Base-by-base conservation (phyloP, 192 early-diverging fungal species). In the Entomortierella parvispora region DNA sequence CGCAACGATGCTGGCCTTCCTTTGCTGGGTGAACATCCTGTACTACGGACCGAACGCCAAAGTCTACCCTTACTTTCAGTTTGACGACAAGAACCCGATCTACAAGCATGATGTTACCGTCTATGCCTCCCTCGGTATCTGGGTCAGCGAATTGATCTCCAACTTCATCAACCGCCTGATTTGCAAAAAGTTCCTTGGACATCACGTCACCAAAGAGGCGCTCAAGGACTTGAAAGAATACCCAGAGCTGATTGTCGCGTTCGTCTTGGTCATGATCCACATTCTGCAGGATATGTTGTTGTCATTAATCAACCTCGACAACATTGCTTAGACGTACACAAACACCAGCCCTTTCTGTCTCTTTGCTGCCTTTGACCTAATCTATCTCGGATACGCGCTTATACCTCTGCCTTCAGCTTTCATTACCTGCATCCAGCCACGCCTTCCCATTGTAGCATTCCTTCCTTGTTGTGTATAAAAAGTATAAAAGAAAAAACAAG, bases 1-100 rank as follows among this genome's bases (percentile, higher is more conserved):
- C 58, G 86, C 86, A 0, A 93, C 92, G 25, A 90, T 93, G 86
- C 68, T 93, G n/a, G 88, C 89, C 10, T 93, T 93, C 57, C 51
- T 93, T 33, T 83, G 81, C 54, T 92, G 90, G 90, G 84, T 91
- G 43, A 81, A 84, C 48, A 82, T 93, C 15, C 81, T 93, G 44
- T 86, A 91, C 72, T 89, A 85, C 61, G 92, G 92, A 15, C 89
- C 90, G 29, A 93, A 93, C 68, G 46, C 83, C 44, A 63, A 62
- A 18, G 86, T 87, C 44, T 93, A 93, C 69, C 85, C 90, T 22
- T 90, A 90, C 53, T 93, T 93, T 42, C 81, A 86, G 50, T 91
- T 93, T 71, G 82, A 87, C 63, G 85, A 88, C 40, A 69, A 70
- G 52, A 82, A 80, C 32, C 58, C 49, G 33, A 66, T 34, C 1